Percentiles rank a stretch among this genome's conserved stretches.
These are phyloP conservation scores for Drechslerella stenobrocha DNA, from an alignment of 2,329 filamentous ascomycete species.

Conservation along the genomic window DNA sequence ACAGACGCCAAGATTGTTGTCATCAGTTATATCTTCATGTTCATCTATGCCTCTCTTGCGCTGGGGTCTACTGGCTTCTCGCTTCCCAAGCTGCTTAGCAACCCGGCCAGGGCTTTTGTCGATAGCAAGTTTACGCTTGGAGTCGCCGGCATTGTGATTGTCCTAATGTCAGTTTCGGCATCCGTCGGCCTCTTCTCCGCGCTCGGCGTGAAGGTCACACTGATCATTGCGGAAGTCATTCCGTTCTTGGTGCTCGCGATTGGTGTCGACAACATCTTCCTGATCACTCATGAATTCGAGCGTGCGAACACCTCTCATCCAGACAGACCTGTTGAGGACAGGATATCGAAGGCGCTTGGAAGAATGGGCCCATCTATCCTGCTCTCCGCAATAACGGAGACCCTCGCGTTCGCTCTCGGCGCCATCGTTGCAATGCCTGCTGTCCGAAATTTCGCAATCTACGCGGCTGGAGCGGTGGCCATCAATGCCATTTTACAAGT, in stretches of 20 bases:
- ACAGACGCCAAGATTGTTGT: conserved; percentile 96
- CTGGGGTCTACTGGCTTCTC: conserved; percentile 84
- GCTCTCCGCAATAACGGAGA: conserved; percentile 92
- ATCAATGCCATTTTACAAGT: conserved; percentile 97
- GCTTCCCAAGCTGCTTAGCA: conserved; percentile 73
- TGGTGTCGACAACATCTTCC: conserved; percentile 97
- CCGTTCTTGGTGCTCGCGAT: conserved; percentile 95
- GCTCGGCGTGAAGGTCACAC: conserved; percentile 84
- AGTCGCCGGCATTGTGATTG: conserved; percentile 91
- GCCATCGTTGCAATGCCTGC: conserved; percentile 97
- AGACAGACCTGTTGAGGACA: conserved; percentile 81
- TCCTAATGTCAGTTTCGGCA: conserved; percentile 94
- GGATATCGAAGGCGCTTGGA: conserved; percentile 84
- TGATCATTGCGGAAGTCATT: conserved; percentile 98
- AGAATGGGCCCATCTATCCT: conserved; percentile 96
- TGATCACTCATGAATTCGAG: conserved; percentile 98
- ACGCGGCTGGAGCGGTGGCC: conserved; percentile 91
- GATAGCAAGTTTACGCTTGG: conserved; percentile 96
- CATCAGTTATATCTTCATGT: conserved; percentile 98
- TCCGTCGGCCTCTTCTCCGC: conserved; percentile 95
- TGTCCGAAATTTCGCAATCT: conserved; percentile 94
- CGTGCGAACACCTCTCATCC: conserved; percentile 89
- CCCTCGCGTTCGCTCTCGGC: conserved; percentile 86
- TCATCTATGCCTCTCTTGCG: conserved; percentile 90
- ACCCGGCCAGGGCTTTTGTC: conserved; percentile 81